Conservation (phyloP, 495 filamentous ascomycete genomes). For the Aspergillus sclerotiicarbonarius region DNA sequence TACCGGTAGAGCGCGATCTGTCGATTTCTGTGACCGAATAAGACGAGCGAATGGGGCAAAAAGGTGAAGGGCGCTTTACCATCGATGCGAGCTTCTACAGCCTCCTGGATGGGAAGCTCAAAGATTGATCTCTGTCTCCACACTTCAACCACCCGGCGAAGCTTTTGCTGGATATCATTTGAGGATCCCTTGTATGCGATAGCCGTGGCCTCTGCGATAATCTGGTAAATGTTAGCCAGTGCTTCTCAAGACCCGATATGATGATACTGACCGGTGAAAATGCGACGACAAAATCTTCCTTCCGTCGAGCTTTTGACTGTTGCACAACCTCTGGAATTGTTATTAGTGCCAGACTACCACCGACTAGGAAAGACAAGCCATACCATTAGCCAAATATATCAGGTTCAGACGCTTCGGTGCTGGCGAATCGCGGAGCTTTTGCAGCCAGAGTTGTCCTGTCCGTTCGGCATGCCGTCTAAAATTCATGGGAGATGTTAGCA, state of each 20-base stretch:
- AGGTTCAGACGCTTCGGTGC: slow-evolving; percentile 83
- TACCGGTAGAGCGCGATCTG: slow-evolving; percentile 62
- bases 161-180: slow-evolving; percentile 79
- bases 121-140: slow-evolving; percentile 91
- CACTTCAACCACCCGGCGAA: slow-evolving; percentile 87
- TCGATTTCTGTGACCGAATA: slow-evolving; percentile 64
- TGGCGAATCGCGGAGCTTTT: slow-evolving; percentile 79
- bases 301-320: slow-evolving; percentile 85
- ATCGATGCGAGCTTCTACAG: slow-evolving; percentile 73
- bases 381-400: slow-evolving; percentile 94
- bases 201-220: slow-evolving; percentile 82
- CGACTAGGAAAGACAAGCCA: slow-evolving; percentile 14
- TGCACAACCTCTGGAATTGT: slow-evolving; percentile 77
- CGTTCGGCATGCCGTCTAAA: slow-evolving; percentile 82
- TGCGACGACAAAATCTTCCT: slow-evolving; percentile 86
- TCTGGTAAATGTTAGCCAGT: slow-evolving; percentile 38
- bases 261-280: slow-evolving; percentile 66
- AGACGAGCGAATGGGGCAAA: slow-evolving; percentile 6
- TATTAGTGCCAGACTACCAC: slow-evolving; percentile 19
- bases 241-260: background rate
- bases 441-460: slow-evolving; percentile 85
- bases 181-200: slow-evolving; percentile 83
- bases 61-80: slow-evolving; percentile 47
- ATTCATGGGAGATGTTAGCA: slow-evolving; percentile 22
- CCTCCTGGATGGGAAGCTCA: slow-evolving; percentile 68